Evolutionary conservation across 1,284 basidiomycete genomes (phyloP).

Genomic region (Marasmius sp.): DNA sequence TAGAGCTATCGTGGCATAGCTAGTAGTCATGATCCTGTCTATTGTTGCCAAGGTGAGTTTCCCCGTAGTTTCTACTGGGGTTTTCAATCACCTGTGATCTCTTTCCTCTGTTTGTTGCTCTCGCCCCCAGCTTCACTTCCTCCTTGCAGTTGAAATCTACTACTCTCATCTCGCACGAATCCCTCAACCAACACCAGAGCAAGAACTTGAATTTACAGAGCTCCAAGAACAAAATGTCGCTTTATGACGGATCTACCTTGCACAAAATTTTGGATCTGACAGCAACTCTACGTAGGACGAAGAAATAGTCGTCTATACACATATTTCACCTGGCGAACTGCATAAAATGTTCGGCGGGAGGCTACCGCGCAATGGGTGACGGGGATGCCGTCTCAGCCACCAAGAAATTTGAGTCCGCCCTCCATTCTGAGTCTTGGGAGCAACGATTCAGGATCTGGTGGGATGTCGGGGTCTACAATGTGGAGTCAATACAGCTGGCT

Average conservation of each 20-base stretch:
- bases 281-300: conserved; percentile 18
- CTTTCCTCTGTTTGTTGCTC: conserved; percentile 8
- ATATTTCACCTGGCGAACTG: conserved; percentile 50
- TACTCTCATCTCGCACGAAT: conserved; percentile 51
- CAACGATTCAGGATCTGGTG: conserved; percentile 20
- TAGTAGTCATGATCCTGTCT: conserved; percentile 55
- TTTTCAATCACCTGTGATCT: background rate
- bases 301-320: conserved; percentile 62
- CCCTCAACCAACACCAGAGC: background rate
- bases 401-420: background rate
- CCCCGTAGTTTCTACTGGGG: conserved; percentile 3
- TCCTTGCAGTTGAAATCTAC: conserved; percentile 65
- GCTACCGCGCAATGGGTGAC: conserved; percentile 69
- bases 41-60: conserved; percentile 62
- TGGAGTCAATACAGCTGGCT: conserved; percentile 98
- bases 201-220: background rate
- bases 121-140: conserved; percentile 60
- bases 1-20: conserved; percentile 50
- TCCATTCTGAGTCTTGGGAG: conserved; percentile 12
- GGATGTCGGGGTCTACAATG: conserved; percentile 39
- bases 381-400: conserved; percentile 1
- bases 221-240: background rate
- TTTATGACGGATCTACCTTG: background rate
- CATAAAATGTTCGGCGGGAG: conserved; percentile 42
- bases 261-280: conserved; percentile 2